phyloP scores from a whole-genome alignment of 2,329 filamentous ascomycete species.

The Claviceps cyperi region DNA sequence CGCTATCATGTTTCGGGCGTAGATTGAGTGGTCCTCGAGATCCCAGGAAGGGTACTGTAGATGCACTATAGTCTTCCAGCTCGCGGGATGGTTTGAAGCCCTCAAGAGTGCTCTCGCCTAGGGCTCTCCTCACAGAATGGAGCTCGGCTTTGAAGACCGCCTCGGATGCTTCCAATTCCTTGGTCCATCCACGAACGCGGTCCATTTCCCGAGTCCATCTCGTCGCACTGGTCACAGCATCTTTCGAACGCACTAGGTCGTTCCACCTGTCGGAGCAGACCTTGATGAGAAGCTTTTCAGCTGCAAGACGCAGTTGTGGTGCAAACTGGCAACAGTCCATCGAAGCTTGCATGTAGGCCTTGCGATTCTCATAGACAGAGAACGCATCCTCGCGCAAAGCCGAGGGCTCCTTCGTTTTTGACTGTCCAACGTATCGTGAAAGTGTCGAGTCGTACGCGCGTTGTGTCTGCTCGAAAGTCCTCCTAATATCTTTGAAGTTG shows the following conservation, averaged over 20 bases:
- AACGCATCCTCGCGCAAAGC: conserved; percentile 90
- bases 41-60: conserved; percentile 77
- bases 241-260: conserved; percentile 62
- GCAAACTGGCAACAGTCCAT: conserved; percentile 87
- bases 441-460: conserved; percentile 72
- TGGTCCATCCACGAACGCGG: conserved; percentile 79
- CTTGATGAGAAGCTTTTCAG: conserved; percentile 77
- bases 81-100: conserved; percentile 72
- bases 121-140: conserved; percentile 60
- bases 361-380: conserved; percentile 81
- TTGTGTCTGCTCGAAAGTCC: conserved; percentile 63
- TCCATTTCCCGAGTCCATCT: conserved; percentile 74
- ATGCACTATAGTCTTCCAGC: conserved; percentile 80
- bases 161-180: conserved; percentile 87
- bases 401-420: conserved; percentile 87
- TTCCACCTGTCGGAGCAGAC: conserved; percentile 79
- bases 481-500: conserved; percentile 72
- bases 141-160: conserved; percentile 70
- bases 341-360: conserved; percentile 77
- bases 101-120: conserved; percentile 63
- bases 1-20: conserved; percentile 36
- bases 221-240: conserved; percentile 47
- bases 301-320: conserved; percentile 66
- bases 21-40: conserved; percentile 52
- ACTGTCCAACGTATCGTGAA: conserved; percentile 68